Base-by-base conservation (phyloP, 2,329 filamentous ascomycete species). In the Albifimbria verrucaria region DNA sequence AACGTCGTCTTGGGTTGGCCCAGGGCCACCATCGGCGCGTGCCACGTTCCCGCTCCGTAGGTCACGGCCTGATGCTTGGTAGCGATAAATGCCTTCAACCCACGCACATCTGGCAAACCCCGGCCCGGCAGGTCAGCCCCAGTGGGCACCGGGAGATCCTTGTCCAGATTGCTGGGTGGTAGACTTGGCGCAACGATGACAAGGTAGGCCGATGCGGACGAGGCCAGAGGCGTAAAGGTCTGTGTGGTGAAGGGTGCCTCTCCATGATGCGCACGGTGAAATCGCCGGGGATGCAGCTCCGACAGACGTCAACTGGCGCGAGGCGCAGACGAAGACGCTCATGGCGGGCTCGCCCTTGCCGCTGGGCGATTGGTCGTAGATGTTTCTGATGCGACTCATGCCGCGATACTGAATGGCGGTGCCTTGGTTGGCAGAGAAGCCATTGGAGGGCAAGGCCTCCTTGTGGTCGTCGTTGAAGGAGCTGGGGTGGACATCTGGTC, bases 201-300 rank as follows among this genome's bases (percentile, higher is more conserved):
- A 23, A 99, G 81, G 68, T 93, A 97, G 21, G 77, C 72, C 11
- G 77, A 76, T 5, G 67, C 63, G 11, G 69, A 61, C n/a, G 73
- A 72, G 11, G 72, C 82, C 49, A 97, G 75, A 0, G 94, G 94
- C 43, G 90, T 81, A 70, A 99, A 97, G 0, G 92, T 96, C 74
- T 99, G 94, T 2, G 90, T 90, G 1, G 94, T 97, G 72, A 86
- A 97, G 94, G 93, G 71, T 99, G 94, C 39, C 94, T 81, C 70
- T 99, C 94, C 25, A 97, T 82, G 53, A 96, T 82, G 20, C 73
- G 72, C 51, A 97, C 66, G 21, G 60, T 76, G 66, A 96, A 89
- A 45, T 64, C 57, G 39, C 57, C 48, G 56, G 44, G 2, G 57
- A 52, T 20, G 53, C 32, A 45, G 52, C 49, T 28, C 49, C 50